Conservation (phyloP, 1,284 basidiomycete species). For the Apiotrichum akiyoshidainum region DNA sequence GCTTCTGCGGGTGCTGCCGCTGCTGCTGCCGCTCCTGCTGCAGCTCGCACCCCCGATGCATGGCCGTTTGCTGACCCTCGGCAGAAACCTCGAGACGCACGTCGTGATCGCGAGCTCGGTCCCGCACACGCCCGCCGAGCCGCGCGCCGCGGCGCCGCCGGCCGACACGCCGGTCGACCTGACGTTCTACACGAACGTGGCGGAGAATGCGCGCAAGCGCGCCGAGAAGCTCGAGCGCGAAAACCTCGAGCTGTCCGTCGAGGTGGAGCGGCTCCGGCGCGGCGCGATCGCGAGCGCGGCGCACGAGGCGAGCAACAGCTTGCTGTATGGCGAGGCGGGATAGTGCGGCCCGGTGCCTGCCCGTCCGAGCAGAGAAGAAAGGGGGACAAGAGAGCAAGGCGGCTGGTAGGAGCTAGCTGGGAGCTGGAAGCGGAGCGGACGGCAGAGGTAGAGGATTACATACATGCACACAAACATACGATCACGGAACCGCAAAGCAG, state of each 20-base stretch:
- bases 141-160: background rate
- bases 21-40: too few species aligned
- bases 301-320: background rate
- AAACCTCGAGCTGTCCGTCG: slow-evolving; percentile 30
- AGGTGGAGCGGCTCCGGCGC: slow-evolving; percentile 20
- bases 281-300: slow-evolving; percentile 1
- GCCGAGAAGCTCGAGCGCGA: slow-evolving; percentile 33
- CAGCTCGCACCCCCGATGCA: too few species aligned
- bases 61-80: background rate
- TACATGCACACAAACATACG: background rate
- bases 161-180: slow-evolving; percentile 2
- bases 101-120: background rate
- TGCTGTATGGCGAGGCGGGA: slow-evolving; percentile 1
- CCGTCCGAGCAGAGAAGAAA: background rate
- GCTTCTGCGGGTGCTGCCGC: too few species aligned
- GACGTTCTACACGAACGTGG: slow-evolving; percentile 23
- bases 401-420: background rate
- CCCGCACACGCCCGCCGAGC: background rate
- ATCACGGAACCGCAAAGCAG: too few species aligned
- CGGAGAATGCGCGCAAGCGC: slow-evolving; percentile 30
- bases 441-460: background rate
- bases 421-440: too few species aligned
- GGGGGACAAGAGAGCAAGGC: background rate
- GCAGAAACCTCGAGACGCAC: slow-evolving; percentile 9
- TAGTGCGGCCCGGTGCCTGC: background rate